Conservation (phyloP, 805 yeast genomes). For the Lipomyces sp. region DNA sequence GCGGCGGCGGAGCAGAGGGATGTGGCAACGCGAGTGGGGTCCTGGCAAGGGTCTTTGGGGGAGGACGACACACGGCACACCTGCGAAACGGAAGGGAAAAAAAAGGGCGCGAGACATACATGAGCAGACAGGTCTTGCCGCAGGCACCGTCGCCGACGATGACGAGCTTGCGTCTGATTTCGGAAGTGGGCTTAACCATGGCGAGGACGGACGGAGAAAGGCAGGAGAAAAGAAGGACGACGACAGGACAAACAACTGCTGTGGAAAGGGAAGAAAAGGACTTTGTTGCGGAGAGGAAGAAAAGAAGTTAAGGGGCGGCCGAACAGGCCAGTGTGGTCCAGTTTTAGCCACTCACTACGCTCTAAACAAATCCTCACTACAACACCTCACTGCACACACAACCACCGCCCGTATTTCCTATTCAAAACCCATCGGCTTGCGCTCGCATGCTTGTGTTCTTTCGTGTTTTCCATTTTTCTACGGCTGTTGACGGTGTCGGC, state of each 20-base stretch:
- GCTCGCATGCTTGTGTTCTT: too few species aligned
- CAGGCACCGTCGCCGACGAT: constrained; percentile 98
- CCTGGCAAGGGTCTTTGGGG: not conserved
- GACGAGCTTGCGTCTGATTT: constrained; percentile 58
- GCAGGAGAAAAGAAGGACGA: not conserved
- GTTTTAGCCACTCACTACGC: too few species aligned
- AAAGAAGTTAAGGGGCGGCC: not conserved
- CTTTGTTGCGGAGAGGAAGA: not conserved
- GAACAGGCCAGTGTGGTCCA: too few species aligned
- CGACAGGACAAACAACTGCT: too few species aligned
- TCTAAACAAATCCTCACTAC: too few species aligned
- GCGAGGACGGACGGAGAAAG: not conserved
- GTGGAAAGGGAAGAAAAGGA: not conserved
- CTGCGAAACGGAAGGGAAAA: constrained; percentile 1
- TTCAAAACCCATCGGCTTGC: too few species aligned
- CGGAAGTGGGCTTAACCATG: constrained; percentile 28
- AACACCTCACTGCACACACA: too few species aligned
- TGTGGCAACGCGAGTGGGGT: too few species aligned
- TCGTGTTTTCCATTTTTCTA: too few species aligned
- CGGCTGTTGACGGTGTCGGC: too few species aligned
- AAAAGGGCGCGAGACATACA: constrained; percentile 37
- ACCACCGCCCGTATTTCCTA: too few species aligned
- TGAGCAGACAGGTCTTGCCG: constrained; percentile 90
- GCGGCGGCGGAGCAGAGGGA: too few species aligned
- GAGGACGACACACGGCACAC: constrained; percentile 1